Conservation (phyloP, 306 rosid species). For the Neltuma alba region DNA sequence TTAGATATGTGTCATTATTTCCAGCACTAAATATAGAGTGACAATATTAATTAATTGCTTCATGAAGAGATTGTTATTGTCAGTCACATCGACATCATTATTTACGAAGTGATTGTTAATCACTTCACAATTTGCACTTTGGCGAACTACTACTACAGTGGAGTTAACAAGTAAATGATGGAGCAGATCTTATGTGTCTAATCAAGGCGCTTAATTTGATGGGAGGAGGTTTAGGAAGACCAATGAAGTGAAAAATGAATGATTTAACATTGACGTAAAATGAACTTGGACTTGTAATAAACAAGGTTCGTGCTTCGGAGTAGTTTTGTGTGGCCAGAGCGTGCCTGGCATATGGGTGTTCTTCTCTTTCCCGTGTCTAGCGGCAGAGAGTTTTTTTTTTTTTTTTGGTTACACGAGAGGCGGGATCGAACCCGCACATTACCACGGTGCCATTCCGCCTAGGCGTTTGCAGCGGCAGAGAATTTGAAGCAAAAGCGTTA, state of each 20-base stretch:
- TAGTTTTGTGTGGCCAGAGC: not conserved
- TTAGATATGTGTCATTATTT: not conserved
- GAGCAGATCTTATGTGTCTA: conserved; percentile 17
- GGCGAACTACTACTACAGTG: not conserved
- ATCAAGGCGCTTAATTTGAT: not conserved
- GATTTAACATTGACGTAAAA: not conserved
- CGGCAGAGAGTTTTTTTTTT: too few species aligned
- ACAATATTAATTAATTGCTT: not conserved
- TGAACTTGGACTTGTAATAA: not conserved
- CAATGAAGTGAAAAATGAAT: not conserved
- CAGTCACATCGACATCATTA: not conserved
- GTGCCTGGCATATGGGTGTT: not conserved
- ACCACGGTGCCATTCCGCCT: too few species aligned
- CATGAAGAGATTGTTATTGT: not conserved
- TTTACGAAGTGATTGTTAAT: not conserved
- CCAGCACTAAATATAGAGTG: not conserved
- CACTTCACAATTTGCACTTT: not conserved
- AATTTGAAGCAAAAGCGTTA: not conserved
- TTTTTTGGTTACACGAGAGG: too few species aligned
- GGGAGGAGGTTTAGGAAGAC: not conserved
- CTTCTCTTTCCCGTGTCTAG: not conserved
- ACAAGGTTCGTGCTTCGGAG: not conserved
- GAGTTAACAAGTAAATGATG: not conserved
- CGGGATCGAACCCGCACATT: too few species aligned
- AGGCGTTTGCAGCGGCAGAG: too few species aligned